phyloP scores from a whole-genome alignment of 176 grass and related monocot species.

The Paspalum vaginatum region DNA sequence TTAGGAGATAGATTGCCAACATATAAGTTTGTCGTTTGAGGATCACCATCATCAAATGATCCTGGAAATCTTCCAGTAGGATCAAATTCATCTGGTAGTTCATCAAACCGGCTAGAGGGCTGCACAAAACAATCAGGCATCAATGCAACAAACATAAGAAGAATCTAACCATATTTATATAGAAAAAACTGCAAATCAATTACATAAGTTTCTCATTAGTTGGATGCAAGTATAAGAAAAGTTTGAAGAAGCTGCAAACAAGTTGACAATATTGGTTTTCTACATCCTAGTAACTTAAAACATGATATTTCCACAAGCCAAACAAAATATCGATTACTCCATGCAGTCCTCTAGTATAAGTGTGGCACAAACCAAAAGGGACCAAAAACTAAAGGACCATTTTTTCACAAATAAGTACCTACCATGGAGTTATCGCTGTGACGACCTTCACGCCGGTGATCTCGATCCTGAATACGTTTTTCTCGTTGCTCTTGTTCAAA shows the following conservation, averaged over 20 bases:
- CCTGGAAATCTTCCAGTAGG: slow-evolving; percentile 77
- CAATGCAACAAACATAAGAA: slow-evolving; percentile 28
- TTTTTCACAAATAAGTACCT: slow-evolving; percentile 40
- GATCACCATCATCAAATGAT: slow-evolving; percentile 97
- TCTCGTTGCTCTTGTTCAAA: slow-evolving; percentile 88
- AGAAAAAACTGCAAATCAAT: slow-evolving; percentile 31
- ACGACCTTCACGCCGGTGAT: slow-evolving; percentile 66
- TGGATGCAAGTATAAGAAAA: slow-evolving; percentile 13
- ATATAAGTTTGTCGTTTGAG: slow-evolving; percentile 99
- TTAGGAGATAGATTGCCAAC: slow-evolving; percentile 95
- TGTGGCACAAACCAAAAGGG: slow-evolving; percentile 26
- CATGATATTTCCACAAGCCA: slow-evolving; percentile 24
- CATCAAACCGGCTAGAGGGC: slow-evolving; percentile 89
- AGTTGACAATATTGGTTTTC: not conserved
- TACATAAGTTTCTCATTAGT: slow-evolving; percentile 16
- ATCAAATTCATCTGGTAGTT: slow-evolving; percentile 89
- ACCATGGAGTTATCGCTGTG: slow-evolving; percentile 72
- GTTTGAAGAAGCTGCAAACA: not conserved
- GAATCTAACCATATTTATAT: slow-evolving; percentile 25
- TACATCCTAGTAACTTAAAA: slow-evolving; percentile 12
- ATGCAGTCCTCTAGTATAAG: not conserved
- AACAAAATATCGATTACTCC: slow-evolving; percentile 8
- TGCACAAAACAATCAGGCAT: slow-evolving; percentile 44
- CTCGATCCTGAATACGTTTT: slow-evolving; percentile 80
- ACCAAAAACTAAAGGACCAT: slow-evolving; percentile 5